A percentile compares a stretch with the other conserved stretches of the same genome.
These are phyloP conservation scores for Carex arenaria DNA, from an alignment of 202 grass and related monocot genomes.

Conservation along the genomic window DNA sequence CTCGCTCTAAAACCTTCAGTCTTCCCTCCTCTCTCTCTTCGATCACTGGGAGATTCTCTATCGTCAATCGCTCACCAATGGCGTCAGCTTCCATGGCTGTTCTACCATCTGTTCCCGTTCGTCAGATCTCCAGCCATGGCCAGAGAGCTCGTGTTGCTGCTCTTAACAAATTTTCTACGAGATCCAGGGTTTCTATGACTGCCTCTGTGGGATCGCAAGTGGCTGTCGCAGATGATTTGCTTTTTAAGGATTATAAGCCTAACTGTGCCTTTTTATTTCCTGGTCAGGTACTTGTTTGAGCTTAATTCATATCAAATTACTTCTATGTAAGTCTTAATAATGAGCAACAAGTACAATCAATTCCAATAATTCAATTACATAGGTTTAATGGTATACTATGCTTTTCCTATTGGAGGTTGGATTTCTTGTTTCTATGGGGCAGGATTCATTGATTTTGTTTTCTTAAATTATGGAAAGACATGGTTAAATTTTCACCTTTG, in stretches of 20 bases:
- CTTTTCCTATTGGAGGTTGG: neutral
- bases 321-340: neutral
- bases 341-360: neutral
- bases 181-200: conserved; percentile 53
- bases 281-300: conserved; percentile 55
- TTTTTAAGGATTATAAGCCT: conserved; percentile 81
- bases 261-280: conserved; percentile 85
- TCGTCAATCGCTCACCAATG: neutral
- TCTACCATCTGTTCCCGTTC: conserved; percentile 26
- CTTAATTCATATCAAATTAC: neutral
- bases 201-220: conserved; percentile 51
- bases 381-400: neutral
- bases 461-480: neutral
- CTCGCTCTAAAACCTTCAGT: neutral
- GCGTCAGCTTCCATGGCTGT: conserved; percentile 31
- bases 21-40: neutral
- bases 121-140: conserved; percentile 11
- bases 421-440: neutral
- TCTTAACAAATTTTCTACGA: conserved; percentile 25
- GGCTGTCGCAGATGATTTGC: conserved; percentile 34
- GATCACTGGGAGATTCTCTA: neutral
- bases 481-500: neutral
- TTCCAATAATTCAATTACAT: neutral
- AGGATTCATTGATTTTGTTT: neutral
- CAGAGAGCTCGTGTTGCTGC: conserved; percentile 13